Evolutionary conservation across 2,329 filamentous ascomycete genomes (phyloP).

Genomic region (Sporothrix pallida): DNA sequence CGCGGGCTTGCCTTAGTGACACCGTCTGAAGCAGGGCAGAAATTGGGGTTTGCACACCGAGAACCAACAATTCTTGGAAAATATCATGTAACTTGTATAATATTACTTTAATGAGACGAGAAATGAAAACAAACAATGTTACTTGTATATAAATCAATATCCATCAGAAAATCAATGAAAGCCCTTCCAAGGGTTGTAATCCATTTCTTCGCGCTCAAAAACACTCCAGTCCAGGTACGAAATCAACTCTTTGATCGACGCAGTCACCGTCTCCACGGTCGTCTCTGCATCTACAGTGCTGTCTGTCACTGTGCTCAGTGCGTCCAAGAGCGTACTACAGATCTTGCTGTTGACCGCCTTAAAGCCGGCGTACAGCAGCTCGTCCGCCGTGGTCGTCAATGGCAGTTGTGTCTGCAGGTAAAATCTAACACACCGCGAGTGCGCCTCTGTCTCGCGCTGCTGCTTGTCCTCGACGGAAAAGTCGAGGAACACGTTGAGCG

Average conservation of each 20-base stretch:
- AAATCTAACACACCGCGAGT: conserved; percentile 27
- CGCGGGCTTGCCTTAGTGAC: conserved; percentile 31
- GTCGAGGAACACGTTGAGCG: conserved; percentile 26
- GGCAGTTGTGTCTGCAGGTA: conserved; percentile 30
- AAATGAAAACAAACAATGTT: neutral
- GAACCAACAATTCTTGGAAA: neutral
- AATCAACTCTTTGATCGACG: conserved; percentile 29
- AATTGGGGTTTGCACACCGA: neutral
- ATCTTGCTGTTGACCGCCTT: conserved; percentile 28
- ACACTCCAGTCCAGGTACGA: conserved; percentile 35
- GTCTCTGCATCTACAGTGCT: neutral
- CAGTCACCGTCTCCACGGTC: conserved; percentile 16
- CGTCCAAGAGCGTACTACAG: conserved; percentile 30
- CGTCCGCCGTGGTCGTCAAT: conserved; percentile 17
- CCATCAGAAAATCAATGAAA: neutral
- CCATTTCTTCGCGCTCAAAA: conserved; percentile 21
- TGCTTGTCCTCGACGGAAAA: conserved; percentile 18
- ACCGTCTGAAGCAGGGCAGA: neutral
- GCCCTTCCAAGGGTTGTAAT: neutral
- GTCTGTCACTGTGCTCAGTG: neutral
- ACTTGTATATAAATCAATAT: neutral
- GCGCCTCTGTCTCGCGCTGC: conserved; percentile 28
- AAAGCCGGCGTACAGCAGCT: conserved; percentile 33
- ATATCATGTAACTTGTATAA: neutral
- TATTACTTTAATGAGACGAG: neutral